Evolutionary conservation across 2,329 filamentous ascomycete species (phyloP).

Genomic region (Sclerotinia glacialis): DNA sequence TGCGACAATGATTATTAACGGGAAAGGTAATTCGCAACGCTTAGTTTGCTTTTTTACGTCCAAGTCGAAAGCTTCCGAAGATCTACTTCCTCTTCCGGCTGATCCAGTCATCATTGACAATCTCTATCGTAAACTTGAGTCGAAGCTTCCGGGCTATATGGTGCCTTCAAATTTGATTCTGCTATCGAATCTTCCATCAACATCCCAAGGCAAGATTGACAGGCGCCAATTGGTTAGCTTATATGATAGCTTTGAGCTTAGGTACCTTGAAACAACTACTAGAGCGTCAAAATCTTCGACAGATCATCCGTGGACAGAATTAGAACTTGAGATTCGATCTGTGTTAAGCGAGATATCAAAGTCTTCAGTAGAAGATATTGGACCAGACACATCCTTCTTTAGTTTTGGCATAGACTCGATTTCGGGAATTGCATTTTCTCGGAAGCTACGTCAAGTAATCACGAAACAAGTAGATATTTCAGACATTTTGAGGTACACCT

Average conservation of each 20-base stretch:
- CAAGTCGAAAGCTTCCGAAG: constrained; percentile 7
- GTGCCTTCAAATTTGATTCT: constrained; percentile 72
- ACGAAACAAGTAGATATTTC: constrained; percentile 60
- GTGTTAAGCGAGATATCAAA: constrained; percentile 31
- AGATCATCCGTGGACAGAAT: constrained; percentile 47
- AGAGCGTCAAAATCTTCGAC: constrained; percentile 22
- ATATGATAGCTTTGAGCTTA: constrained; percentile 48
- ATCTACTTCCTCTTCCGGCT: constrained; percentile 40
- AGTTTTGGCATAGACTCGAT: constrained; percentile 82
- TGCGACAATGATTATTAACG: constrained; percentile 56
- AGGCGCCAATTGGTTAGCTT: constrained; percentile 49
- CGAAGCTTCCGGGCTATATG: constrained; percentile 71
- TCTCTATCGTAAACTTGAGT: constrained; percentile 55
- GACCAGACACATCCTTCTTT: constrained; percentile 68
- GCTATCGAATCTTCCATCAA: constrained; percentile 66
- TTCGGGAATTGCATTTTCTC: constrained; percentile 70
- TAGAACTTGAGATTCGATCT: constrained; percentile 56
- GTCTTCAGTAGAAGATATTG: constrained; percentile 48
- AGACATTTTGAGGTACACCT: constrained; percentile 64
- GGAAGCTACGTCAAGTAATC: constrained; percentile 49
- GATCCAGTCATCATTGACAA: constrained; percentile 41
- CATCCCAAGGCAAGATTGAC: constrained; percentile 72
- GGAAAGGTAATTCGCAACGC: constrained; percentile 46
- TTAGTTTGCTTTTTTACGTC: constrained; percentile 70
- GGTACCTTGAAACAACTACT: constrained; percentile 44